Conservation (phyloP, 2,329 filamentous ascomycete species). For the Seiridium unicorne region DNA sequence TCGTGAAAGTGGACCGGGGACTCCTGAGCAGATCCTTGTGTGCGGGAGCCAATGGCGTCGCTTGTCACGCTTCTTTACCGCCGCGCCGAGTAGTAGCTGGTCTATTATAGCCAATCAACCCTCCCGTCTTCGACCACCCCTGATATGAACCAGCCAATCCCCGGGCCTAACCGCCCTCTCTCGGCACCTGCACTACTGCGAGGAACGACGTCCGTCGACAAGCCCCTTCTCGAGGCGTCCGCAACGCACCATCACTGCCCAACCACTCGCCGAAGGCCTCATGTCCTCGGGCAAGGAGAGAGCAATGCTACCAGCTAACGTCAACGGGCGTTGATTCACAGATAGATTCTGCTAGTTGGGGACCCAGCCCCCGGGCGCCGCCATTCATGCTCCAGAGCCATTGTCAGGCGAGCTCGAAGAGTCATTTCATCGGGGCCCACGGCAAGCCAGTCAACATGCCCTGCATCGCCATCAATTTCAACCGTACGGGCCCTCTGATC, state of each 20-base stretch:
- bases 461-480: constrained; percentile 1
- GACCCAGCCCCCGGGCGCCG: constrained; percentile 11
- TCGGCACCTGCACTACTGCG: constrained; percentile 31
- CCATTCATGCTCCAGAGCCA: constrained; percentile 11
- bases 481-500: not conserved
- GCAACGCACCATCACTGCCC: constrained; percentile 21
- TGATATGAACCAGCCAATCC: constrained; percentile 33
- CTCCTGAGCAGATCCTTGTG: not conserved
- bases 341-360: constrained; percentile 6
- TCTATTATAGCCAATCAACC: constrained; percentile 26
- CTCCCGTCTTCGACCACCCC: constrained; percentile 20
- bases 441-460: constrained; percentile 1
- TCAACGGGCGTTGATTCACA: constrained; percentile 11
- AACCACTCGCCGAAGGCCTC: constrained; percentile 25
- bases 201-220: constrained; percentile 29
- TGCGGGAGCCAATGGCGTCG: constrained; percentile 7
- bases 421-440: constrained; percentile 11
- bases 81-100: constrained; percentile 27
- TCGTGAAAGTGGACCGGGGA: not conserved
- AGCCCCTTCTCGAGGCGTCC: constrained; percentile 14
- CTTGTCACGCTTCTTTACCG: constrained; percentile 23
- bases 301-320: constrained; percentile 16
- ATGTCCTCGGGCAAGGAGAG: constrained; percentile 11
- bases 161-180: constrained; percentile 24
- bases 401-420: constrained; percentile 13